Percentiles rank a stretch among this genome's conserved stretches.
Conservation (phyloP, 306 rosid genomes). For the Fragaria vesca region DNA sequence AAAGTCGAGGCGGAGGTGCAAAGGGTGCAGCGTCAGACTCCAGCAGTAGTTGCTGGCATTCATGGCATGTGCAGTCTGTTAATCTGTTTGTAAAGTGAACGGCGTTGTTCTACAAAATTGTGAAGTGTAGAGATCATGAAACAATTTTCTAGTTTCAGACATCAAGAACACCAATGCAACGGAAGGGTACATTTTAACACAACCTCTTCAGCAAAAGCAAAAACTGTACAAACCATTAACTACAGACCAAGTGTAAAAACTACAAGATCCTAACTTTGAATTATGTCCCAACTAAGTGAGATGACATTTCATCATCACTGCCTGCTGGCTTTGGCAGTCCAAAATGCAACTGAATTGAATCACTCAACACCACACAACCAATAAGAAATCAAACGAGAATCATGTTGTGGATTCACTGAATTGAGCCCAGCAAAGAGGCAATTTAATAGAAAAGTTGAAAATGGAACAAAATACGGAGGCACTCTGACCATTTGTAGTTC, state of each 20-base stretch:
- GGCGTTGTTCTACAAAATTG: no score
- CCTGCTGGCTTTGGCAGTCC: not conserved
- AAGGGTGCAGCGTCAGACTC: no score
- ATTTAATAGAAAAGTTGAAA: not conserved
- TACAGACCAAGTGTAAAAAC: not conserved
- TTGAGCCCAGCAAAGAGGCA: not conserved
- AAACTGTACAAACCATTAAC: not conserved
- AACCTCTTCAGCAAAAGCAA: not conserved
- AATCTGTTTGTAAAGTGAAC: no score
- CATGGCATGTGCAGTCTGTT: no score
- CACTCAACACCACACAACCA: not conserved
- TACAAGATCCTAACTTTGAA: not conserved
- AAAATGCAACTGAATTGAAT: not conserved
- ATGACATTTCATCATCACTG: not conserved
- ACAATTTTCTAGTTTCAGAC: not conserved
- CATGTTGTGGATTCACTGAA: not conserved
- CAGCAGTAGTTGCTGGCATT: no score
- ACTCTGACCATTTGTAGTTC: slow-evolving; percentile 10
- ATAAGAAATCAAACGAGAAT: not conserved
- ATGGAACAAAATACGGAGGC: slow-evolving; percentile 6
- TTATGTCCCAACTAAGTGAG: not conserved
- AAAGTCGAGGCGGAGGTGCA: no score
- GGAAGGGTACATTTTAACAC: not conserved
- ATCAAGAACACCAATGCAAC: not conserved
- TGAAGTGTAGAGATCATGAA: no score